Evolutionary conservation across 2,329 filamentous ascomycete species (phyloP), one percentile per base, ranked within the genome.

Genomic region (Laburnicola sp.): DNA sequence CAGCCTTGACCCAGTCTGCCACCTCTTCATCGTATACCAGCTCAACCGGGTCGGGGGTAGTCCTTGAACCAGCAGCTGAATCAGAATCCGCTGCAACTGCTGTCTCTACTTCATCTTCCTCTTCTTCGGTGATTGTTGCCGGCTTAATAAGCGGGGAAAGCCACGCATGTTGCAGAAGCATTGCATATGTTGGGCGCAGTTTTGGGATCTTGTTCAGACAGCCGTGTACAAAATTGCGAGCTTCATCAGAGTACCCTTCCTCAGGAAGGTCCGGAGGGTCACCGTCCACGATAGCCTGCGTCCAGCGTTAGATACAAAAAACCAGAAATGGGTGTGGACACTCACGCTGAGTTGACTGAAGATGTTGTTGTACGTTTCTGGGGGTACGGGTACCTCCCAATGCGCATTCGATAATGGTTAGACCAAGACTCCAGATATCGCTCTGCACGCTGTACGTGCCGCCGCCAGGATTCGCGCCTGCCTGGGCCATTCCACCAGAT

Each of bases 371-470:
- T 95, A 97, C 1, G 95, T 94, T 73, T 99, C 94, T 0, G 94
- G 93, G 94, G 93, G 66, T 99, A 99, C 1, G 94, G 94, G 72
- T 99, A 99, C 63, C 87, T 39, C 94, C 94, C 79, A 95, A 85
- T 23, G 93, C 93, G 72, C 93, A 97, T 74, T 99, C 94, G 63
- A 99, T 96, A 58, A 99, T 88, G 26, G 91, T 95, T 68, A 99
- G 74, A 11, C 94, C 94, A 61, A 99, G 75, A 73, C 91, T 96
- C 94, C 94, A 99, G 53, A 99, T 93, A 70, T 99, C 94, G 69
- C 91, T 96, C 75, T 97, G 94, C 34, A 99, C 94, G 70, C 90
- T 96, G 74, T 99, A 99, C 2, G 93, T 96, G 50, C 93, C 93
- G 52, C 87, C 87, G 4, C 83, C 80, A 49, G 82, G 82, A 51